Evolutionary conservation across 2,329 filamentous ascomycete species (phyloP).

Genomic region (Ustulina deusta): DNA sequence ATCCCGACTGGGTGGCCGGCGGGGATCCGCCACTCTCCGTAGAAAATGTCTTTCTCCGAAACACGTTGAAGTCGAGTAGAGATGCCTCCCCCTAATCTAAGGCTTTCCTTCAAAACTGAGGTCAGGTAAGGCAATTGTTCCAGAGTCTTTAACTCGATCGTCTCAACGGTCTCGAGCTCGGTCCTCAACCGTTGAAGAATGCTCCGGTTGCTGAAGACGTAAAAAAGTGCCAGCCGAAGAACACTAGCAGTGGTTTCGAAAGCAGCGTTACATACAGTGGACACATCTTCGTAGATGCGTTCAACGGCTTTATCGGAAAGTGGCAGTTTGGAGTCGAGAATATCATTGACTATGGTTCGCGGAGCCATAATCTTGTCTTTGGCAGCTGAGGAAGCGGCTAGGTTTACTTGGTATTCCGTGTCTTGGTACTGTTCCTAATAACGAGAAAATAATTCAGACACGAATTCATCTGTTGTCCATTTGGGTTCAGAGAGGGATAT

Average conservation of each 20-base stretch:
- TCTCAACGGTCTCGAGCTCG: slow-evolving; percentile 16
- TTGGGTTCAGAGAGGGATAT: too few species aligned
- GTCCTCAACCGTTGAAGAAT: slow-evolving; percentile 35
- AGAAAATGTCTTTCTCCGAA: slow-evolving; percentile 23
- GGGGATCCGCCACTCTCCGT: slow-evolving; percentile 15
- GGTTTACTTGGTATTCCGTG: slow-evolving; percentile 1
- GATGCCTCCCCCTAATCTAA: slow-evolving; percentile 16
- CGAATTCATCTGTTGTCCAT: neutral
- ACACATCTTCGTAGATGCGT: slow-evolving; percentile 28
- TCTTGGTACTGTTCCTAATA: slow-evolving; percentile 19
- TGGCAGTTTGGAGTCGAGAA: slow-evolving; percentile 33
- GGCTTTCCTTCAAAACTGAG: slow-evolving; percentile 54
- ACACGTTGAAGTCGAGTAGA: slow-evolving; percentile 22
- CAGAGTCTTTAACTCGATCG: slow-evolving; percentile 4
- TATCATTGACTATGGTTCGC: slow-evolving; percentile 36
- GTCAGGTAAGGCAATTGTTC: slow-evolving; percentile 54
- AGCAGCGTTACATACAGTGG: slow-evolving; percentile 32
- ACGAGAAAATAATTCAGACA: neutral
- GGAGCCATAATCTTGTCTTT: neutral
- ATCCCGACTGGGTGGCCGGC: slow-evolving; percentile 26
- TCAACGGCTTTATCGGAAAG: slow-evolving; percentile 30
- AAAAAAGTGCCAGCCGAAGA: slow-evolving; percentile 14
- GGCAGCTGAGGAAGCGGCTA: neutral
- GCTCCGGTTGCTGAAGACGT: slow-evolving; percentile 35
- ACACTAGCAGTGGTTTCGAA: slow-evolving; percentile 38